Evolutionary conservation across 495 filamentous ascomycete species (phyloP), one percentile per base, ranked within the genome.

Genomic region (Hypomontagnella monticulosa): DNA sequence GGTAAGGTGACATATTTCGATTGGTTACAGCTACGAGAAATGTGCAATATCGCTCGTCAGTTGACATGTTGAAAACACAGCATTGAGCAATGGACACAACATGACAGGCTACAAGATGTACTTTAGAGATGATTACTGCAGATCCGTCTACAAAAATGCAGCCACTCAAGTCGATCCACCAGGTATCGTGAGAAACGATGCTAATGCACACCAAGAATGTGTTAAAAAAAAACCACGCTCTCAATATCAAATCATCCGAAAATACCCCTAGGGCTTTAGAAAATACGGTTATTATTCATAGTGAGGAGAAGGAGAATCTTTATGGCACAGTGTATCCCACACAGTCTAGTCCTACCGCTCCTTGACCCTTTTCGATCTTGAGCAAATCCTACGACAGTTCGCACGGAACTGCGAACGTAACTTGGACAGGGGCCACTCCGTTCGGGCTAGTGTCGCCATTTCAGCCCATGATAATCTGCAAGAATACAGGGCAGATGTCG

Each of bases 401-500:
- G 61, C 65, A 69, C 59, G 44, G 57, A 62, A 41, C 61, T 59
- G 56, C 44, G 57, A 65, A 61, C 47, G 61, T 52, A 58, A 61
- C 51, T 15, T 57, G 30, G 44, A 61, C 69, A 57, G 50, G 68
- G 68, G 51, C 41, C 27, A 12, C 49, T 67, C 55, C 43, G 44
- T 71, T 64, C 33, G 55, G 64, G 57, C 53, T 71, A 66, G 63
- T 66, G 57, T 65, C 50, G 58, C 58, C 53, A 61, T 63, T 65
- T 70, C 70, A 70, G 70, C 67, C 70, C 67, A 61, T 57, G 61
- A 50, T 61, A 59, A 52, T 63, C 58, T 71, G 63, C 63, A 67
- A 58, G 58, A 73, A 64, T 67, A 59, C 67, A 73, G 40, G 68
- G 62, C 68, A 73, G 50, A 67, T 67, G 62, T 71, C 69, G 69